These are phyloP conservation scores for Casuarina glauca DNA, from an alignment of 306 rosid genomes.

Conservation along the genomic window DNA sequence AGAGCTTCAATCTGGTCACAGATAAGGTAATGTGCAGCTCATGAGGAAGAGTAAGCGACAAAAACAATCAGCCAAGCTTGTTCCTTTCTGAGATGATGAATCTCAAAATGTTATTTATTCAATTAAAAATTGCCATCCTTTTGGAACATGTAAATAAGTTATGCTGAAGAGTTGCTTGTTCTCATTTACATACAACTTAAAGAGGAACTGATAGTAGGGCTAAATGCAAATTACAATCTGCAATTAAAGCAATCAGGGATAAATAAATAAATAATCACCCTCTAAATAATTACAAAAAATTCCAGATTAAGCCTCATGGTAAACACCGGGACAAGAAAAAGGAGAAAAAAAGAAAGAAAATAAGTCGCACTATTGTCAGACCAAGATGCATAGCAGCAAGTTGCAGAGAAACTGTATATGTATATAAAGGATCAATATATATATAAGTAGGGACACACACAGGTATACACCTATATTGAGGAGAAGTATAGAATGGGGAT, in stretches of 20 bases:
- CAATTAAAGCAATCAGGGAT: constrained; percentile 1
- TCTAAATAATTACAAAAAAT: neutral
- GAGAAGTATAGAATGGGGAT: neutral
- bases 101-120: neutral
- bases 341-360: neutral
- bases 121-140: neutral
- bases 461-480: neutral
- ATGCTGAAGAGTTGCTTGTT: neutral
- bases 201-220: neutral
- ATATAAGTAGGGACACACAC: too few relatives aligned
- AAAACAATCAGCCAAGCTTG: neutral
- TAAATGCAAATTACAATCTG: neutral
- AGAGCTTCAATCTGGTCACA: constrained; percentile 86
- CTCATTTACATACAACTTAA: neutral
- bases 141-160: neutral
- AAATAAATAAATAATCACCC: neutral
- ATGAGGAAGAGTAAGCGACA: neutral
- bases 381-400: too few relatives aligned
- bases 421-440: too few relatives aligned
- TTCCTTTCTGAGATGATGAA: neutral
- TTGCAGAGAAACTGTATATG: neutral
- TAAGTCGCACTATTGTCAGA: neutral
- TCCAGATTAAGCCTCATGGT: neutral
- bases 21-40: neutral
- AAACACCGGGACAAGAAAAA: neutral